A percentile compares a stretch with the other conserved stretches of the same genome.
Conservation (phyloP, 768 basidiomycete genomes). For the Trametes sanguinea region DNA sequence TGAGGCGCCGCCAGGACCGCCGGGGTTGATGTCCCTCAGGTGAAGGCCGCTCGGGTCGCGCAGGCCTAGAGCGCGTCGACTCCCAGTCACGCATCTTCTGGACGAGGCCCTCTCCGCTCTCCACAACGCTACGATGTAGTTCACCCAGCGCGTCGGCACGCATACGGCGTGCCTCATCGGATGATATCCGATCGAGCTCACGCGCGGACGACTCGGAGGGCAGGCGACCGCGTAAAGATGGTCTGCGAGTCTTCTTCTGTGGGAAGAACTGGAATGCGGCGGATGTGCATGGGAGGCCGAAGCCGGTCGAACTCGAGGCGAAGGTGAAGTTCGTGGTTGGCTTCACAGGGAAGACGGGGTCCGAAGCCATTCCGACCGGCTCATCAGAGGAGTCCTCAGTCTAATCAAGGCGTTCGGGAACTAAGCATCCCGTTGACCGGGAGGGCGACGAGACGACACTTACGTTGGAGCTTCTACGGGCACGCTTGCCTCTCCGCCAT, state of each 20-base stretch:
- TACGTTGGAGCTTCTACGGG: slow-evolving; percentile 51
- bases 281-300: slow-evolving; percentile 31
- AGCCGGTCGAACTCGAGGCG: slow-evolving; percentile 12
- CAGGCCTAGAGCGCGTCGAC: slow-evolving; percentile 43
- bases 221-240: slow-evolving; percentile 8
- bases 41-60: slow-evolving; percentile 8
- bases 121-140: slow-evolving; percentile 59
- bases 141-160: slow-evolving; percentile 68
- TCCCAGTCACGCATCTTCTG: slow-evolving; percentile 77
- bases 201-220: slow-evolving; percentile 16
- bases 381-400: slow-evolving; percentile 13
- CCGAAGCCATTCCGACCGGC: slow-evolving; percentile 6
- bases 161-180: slow-evolving; percentile 44
- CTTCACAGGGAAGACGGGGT: slow-evolving; percentile 25
- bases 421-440: neutral
- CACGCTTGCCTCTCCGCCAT: slow-evolving; percentile 57
- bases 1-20: slow-evolving; percentile 12
- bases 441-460: slow-evolving; percentile 26
- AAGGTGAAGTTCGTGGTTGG: slow-evolving; percentile 15
- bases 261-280: slow-evolving; percentile 39
- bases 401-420: neutral
- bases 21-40: neutral
- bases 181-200: slow-evolving; percentile 11
- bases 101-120: slow-evolving; percentile 68
- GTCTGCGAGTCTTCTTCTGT: slow-evolving; percentile 16